These are phyloP conservation scores for Vitis hybrid DNA, from an alignment of 177 flowering plant genomes.

Conservation along the genomic window DNA sequence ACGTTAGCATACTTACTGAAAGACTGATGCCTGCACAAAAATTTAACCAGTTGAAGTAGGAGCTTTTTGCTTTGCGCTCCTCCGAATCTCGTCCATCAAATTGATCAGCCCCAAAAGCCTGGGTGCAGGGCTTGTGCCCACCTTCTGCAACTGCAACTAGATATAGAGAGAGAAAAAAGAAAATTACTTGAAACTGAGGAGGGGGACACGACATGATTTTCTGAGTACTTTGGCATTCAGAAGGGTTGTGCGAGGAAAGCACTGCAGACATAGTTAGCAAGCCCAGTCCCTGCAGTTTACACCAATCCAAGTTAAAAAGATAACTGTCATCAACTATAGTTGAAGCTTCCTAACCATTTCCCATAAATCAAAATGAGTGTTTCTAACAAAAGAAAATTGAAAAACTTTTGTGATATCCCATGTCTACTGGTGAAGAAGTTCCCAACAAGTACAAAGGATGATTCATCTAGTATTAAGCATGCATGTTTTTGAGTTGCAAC, in stretches of 20 bases:
- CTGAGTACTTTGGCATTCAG: neutral
- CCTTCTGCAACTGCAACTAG: neutral
- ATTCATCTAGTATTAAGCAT: no score
- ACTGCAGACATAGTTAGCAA: neutral
- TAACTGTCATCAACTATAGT: no score
- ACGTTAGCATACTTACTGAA: no score
- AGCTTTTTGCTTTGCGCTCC: neutral
- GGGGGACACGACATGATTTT: neutral
- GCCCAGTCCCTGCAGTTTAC: slow-evolving; percentile 3
- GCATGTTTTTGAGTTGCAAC: no score
- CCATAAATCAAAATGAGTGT: no score
- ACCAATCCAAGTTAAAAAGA: no score
- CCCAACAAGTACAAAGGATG: no score
- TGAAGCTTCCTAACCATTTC: no score
- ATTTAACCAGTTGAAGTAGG: slow-evolving; percentile 13
- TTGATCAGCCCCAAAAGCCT: no score
- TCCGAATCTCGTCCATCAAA: neutral
- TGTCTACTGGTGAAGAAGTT: no score
- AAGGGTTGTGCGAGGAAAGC: neutral
- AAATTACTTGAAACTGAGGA: neutral
- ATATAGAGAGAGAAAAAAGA: neutral
- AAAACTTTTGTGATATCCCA: no score
- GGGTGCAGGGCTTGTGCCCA: slow-evolving; percentile 1
- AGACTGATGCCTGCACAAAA: neutral
- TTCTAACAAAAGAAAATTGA: no score